Base-by-base conservation (phyloP, 2,329 filamentous ascomycete species). In the Drechslerella dactyloides region DNA sequence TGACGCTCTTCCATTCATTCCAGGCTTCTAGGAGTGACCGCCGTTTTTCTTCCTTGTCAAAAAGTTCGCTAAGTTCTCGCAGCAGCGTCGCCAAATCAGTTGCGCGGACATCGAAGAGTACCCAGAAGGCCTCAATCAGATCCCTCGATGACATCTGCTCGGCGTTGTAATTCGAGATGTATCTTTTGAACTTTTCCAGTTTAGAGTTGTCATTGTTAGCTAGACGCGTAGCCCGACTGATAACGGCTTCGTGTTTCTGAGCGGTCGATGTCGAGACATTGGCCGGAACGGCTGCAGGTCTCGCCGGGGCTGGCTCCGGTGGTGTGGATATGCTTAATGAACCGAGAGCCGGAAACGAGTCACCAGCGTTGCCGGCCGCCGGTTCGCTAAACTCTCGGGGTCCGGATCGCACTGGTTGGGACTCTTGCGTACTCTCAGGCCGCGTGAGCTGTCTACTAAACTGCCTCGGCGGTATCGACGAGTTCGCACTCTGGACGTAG, bases 31-130 rank as follows among this genome's bases (percentile, higher is more conserved):
- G 85, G 1, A 99, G 82, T 0, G 82, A 84, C 58, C 89, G 87
- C 0, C 87, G 87, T 78, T 96, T 96, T 17, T 80, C 78, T 55
- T 89, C 84, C 75, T 96, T 89, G 76, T 99, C 93, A 76, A 94
- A 97, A 10, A 99, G 86, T 58, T 97, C 93, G 3, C 93, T 90
- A 1, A 97, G 85, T 78, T 99, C 94, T 73, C 93, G 90, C 73
- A 97, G 85, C 0, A 99, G 84, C 24, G 93, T 97, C 13, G 93
- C 93, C 0, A 99, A 83, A 27, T 96, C 89, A 13, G 87, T 86
- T 6, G 91, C 65, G 40, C 61, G 74, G 13, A 66, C 74, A 52
- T 76, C 74, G 33, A 76, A 76, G 8, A 77, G 69, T n/a, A 66
- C 54, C 74, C 75, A 76, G 24, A 77, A 74, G 2, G 87, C 86